Base-by-base conservation (phyloP, 495 filamentous ascomycete species). In the Penicillium longicatenatum region DNA sequence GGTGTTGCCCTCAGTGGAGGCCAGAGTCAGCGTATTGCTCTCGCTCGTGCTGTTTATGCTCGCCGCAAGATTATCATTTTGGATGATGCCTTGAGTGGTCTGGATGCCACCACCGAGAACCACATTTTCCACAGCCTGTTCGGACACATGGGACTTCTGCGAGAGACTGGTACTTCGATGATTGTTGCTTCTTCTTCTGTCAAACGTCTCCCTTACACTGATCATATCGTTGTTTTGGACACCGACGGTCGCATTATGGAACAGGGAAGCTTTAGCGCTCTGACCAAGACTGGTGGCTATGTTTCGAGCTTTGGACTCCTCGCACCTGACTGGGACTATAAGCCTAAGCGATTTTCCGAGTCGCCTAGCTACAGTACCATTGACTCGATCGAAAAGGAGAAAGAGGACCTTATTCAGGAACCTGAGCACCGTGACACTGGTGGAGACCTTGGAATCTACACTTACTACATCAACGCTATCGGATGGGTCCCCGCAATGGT, bases 1-100 rank as follows among this genome's bases (percentile, higher is more conserved):
- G 88, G 87, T 0, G 78, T 87, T 53, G 76, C 78, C 4, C 74
- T 91, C 9, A 85, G 82, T 59, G 86, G 86, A 10, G 88, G 87
- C 0, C 87, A 90, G 59, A 84, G 82, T 57, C 86, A 90, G 61
- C 75, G 87, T 3, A 76, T 90, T 53, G 77, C 81, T 20, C 69
- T 87, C 9, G 85, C 86, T 30, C 71, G 86, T 26, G 82, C 82
- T 43, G 70, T 85, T 4, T 88, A 89, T 63, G 67, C 82, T 8
- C 61, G 79, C n/a, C 70, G 75, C n/a, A 74, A 79, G 43, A 62
- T 85, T 10, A 62, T 84, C 21, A 69, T 87, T 9, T 65, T 87
- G 2, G 84, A 86, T 51, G 83, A 89, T 59, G 72, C 84, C 6
- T 75, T 90, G 24, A 86, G 79, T 52, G 84, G 82, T 4, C 72